Evolutionary conservation across 257 asterid species (phyloP).

Genomic region (Plantago elongata): DNA sequence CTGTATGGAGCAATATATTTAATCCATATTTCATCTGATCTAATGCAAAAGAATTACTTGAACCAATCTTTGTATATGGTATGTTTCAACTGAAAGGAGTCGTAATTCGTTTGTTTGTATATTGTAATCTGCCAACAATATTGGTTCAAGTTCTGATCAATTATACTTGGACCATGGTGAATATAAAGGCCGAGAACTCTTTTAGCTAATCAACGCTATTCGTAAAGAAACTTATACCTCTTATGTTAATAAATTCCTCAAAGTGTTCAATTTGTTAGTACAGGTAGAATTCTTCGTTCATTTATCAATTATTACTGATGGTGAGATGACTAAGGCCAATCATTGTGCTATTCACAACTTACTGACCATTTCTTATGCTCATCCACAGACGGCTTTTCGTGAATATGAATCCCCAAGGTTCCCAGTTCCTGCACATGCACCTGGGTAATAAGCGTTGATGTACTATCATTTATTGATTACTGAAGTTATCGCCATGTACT

Average conservation of each 20-base stretch:
- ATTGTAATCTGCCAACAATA: background rate
- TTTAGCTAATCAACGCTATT: background rate
- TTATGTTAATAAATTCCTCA: background rate
- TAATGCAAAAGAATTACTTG: background rate
- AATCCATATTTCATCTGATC: background rate
- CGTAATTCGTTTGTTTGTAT: background rate
- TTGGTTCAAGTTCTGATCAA: constrained; percentile 7
- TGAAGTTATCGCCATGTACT: background rate
- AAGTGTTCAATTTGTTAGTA: background rate
- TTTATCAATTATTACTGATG: background rate
- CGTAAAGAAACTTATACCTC: background rate
- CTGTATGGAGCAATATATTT: background rate
- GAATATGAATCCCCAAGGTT: constrained; percentile 53
- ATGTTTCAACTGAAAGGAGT: background rate
- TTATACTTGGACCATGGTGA: background rate
- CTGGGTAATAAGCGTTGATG: constrained; percentile 43
- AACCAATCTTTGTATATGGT: background rate
- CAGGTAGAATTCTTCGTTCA: too few species aligned
- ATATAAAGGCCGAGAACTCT: background rate
- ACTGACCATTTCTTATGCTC: constrained; percentile 20
- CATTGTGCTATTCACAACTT: background rate
- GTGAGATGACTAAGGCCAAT: background rate
- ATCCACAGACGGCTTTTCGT: constrained; percentile 48
- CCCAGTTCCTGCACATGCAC: constrained; percentile 41
- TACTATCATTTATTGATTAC: background rate